Percentiles rank a stretch among this genome's conserved stretches.
phyloP scores from a whole-genome alignment of 1,284 basidiomycete genomes.

The Calocybe gambosa region DNA sequence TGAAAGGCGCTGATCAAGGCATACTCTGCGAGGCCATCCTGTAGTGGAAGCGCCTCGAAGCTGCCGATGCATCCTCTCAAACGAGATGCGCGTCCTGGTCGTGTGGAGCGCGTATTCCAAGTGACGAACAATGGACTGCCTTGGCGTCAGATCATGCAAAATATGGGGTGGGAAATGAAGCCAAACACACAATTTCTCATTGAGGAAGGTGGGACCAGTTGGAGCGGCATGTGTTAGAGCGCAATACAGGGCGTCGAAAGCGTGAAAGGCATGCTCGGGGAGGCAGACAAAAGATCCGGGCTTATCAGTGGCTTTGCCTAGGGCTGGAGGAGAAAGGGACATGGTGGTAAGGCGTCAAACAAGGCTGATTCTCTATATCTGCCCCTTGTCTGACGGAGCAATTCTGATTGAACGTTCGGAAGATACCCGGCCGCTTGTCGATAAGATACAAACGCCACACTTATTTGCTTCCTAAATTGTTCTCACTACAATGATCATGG shows the following conservation, averaged over 20 bases:
- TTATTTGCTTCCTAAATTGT: too few relatives aligned
- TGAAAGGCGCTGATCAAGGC: conserved; percentile 81
- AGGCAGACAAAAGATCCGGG: conserved; percentile 41
- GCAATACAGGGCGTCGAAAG: conserved; percentile 76
- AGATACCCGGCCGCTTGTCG: too few relatives aligned
- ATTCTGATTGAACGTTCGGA: background rate
- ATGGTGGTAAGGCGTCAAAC: conserved; percentile 25
- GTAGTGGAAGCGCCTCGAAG: conserved; percentile 76
- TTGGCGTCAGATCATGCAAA: background rate
- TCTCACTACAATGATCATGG: too few relatives aligned
- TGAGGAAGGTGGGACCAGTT: conserved; percentile 51
- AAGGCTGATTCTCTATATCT: background rate
- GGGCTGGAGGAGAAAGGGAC: conserved; percentile 42
- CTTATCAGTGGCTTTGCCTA: conserved; percentile 30
- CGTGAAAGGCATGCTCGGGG: conserved; percentile 71
- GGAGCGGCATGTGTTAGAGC: conserved; percentile 50
- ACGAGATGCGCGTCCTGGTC: conserved; percentile 51
- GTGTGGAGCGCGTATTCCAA: conserved; percentile 76
- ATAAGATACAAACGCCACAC: too few relatives aligned
- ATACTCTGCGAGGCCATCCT: conserved; percentile 81
- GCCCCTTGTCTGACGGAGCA: background rate
- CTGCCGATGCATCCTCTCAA: conserved; percentile 95
- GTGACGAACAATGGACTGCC: conserved; percentile 94
- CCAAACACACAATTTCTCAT: conserved; percentile 63
- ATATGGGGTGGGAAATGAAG: background rate